Conservation (phyloP, 192 early-diverging fungal genomes). For the Gryganskiella cystojenkinii region DNA sequence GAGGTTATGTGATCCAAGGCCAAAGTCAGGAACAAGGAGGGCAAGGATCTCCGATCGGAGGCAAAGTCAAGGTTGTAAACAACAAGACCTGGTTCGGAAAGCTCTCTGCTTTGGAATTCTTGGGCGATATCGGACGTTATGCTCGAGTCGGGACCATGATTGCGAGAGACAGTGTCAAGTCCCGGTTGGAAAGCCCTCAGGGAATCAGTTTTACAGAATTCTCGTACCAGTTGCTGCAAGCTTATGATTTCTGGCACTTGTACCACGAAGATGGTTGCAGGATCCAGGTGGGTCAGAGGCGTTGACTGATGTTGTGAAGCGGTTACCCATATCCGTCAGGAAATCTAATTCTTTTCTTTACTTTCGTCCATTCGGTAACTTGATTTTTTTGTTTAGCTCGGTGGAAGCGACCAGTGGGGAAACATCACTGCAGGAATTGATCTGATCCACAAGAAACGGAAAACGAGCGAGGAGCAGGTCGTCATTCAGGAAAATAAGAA, state of each 20-base stretch:
- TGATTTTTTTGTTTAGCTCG: conserved; percentile 64
- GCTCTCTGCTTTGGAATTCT: conserved; percentile 80
- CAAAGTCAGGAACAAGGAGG: neutral
- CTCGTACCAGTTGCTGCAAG: conserved; percentile 95
- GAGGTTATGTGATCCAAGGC: conserved; percentile 41
- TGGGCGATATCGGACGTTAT: conserved; percentile 82
- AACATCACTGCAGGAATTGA: conserved; percentile 96
- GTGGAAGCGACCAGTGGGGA: conserved; percentile 98
- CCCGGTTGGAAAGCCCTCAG: conserved; percentile 77
- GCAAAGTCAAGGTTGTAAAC: conserved; percentile 71
- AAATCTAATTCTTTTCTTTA: neutral
- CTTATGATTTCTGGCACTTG: conserved; percentile 92
- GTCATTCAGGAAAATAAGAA: conserved; percentile 14
- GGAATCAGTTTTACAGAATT: conserved; percentile 98
- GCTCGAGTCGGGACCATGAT: conserved; percentile 88
- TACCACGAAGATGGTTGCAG: conserved; percentile 69
- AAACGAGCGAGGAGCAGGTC: conserved; percentile 29
- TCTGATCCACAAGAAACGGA: conserved; percentile 78
- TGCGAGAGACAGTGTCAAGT: conserved; percentile 86
- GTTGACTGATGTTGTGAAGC: neutral
- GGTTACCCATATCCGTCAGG: neutral
- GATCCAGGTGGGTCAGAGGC: conserved; percentile 66
- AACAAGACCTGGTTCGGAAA: conserved; percentile 85
- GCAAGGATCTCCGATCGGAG: neutral
- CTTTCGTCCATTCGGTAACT: neutral